Base-by-base conservation (phyloP, 306 rosid species). In the Sindora glabra region DNA sequence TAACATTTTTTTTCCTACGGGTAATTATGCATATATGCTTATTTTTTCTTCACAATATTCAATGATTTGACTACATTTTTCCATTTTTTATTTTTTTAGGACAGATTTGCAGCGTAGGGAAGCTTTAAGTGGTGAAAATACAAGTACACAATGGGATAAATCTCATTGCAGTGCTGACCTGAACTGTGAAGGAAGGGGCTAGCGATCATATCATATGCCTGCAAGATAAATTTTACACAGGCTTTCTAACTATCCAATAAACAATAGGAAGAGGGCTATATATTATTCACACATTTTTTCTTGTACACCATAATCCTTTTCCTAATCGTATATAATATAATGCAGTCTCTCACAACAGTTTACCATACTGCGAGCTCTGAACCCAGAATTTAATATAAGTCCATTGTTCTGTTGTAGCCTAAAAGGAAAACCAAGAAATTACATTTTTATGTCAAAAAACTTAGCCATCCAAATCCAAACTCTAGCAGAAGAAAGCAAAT, bases 11-110 rank as follows among this genome's bases (percentile, higher is more conserved):
- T 36, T 56, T 67, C 42, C 14, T 13, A 15, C 33, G 18, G 81
- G 86, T 86, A 74, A 59, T 22, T 32, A 54, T 39, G 19, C 59
- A 29, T 30, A 3, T 32, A 54, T 39, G 19, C 59, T 37, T 30
- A 3, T 1, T n/a, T 11, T 46, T 65, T 38, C 42, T 40, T 44
- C 10, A 58, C 15, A 19, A 22, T 52, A 22, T 23, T 15, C 5
- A 5, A 15, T 26, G 14, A 15, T 22, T 50, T 21, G 8, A 39
- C 3, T 52, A 12, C 30, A 5, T 22, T 5, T 57, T 16, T 30
- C 48, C 25, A 14, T 12, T 13, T 23, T 24, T 22, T 2, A 27
- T 41, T 25, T 3, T 17, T 2, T 6, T 37, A 24, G 19, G 6
- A 3, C 29, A 8, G 21, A 23, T 25, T 24, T 38, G 34, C 38